These are phyloP conservation scores for Dendrobium officinale DNA, from an alignment of 106 monocot species.

Conservation along the genomic window DNA sequence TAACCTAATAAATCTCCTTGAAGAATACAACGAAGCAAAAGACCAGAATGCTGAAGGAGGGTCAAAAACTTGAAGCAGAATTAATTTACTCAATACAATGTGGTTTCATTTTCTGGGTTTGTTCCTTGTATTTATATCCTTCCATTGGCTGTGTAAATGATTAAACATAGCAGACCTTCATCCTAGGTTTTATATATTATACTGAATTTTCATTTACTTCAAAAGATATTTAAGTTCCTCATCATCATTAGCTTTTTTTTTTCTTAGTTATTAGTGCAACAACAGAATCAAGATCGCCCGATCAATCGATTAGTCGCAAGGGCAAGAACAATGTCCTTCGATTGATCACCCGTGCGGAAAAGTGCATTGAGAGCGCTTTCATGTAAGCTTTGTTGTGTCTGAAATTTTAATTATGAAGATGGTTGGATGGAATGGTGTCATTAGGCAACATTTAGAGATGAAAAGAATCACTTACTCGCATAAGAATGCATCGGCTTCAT, in stretches of 20 bases:
- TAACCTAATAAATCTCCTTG: constrained; percentile 29
- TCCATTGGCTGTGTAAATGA: too few relatives aligned
- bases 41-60: background rate
- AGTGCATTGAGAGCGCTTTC: constrained; percentile 84
- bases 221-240: too few relatives aligned
- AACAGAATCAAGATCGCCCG: constrained; percentile 94
- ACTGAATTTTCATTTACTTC: too few relatives aligned
- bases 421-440: background rate
- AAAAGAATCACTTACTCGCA: constrained; percentile 78
- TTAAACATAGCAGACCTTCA: too few relatives aligned
- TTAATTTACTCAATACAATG: too few relatives aligned
- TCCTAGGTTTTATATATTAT: too few relatives aligned
- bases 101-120: too few relatives aligned
- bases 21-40: constrained; percentile 27
- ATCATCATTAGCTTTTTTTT: too few relatives aligned
- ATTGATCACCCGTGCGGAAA: constrained; percentile 81
- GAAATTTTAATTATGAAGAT: background rate
- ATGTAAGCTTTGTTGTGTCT: constrained; percentile 78
- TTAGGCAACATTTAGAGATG: background rate
- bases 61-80: too few relatives aligned
- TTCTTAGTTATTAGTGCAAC: constrained; percentile 17
- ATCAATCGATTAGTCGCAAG: constrained; percentile 79
- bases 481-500: constrained; percentile 98
- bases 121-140: too few relatives aligned
- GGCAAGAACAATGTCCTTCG: constrained; percentile 85